Base-by-base conservation (phyloP, 2,329 filamentous ascomycete species). In the Epichloe sp. region DNA sequence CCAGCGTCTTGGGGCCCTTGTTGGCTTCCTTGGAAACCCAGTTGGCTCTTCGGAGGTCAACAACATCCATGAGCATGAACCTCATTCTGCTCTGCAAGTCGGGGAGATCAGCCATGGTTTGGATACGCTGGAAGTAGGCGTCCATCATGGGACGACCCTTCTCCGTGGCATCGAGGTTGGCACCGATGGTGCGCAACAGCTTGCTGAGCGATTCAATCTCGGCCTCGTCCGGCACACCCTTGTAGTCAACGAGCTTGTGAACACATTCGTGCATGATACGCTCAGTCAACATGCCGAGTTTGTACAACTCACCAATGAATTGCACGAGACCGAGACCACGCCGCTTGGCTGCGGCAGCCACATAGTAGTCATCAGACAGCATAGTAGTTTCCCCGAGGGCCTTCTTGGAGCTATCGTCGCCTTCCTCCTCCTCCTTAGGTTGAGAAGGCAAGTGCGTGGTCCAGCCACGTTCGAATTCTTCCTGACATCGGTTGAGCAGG, bases 251-350 rank as follows among this genome's bases (percentile, higher is more conserved):
- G 56, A 98, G 80, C 71, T 95, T 95, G 73, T 89, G 85, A 31
- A 98, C 89, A 78, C 93, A 98, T 71, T 96, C 88, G 74, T 98
- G 91, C 93, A 98, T 98, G 71, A 98, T 98, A 67, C 91, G 87
- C 69, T 96, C 88, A 55, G 93, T 98, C 68, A 98, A 79, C 93
- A 98, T 98, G 66, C 86, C 84, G 54, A 98, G 82, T 77, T 97
- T 98, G 81, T 95, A 98, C 44, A 98, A 81, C 72, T 98, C 93
- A 74, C 93, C 93, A 65, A 98, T 98, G 73, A 98, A 98, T 71
- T 96, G 91, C 57, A 98, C 91, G 21, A 98, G 80, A 83, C 93
- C 93, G 57, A 98, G 86, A 72, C 93, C 93, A 69, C 89, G 86
- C 71, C 93, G 85, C 77, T 98, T 98, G 63, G 90, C 90, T 52